Evolutionary conservation across 192 early-diverging fungal genomes (phyloP).

Genomic region (Chytriomyces hyalinus): DNA sequence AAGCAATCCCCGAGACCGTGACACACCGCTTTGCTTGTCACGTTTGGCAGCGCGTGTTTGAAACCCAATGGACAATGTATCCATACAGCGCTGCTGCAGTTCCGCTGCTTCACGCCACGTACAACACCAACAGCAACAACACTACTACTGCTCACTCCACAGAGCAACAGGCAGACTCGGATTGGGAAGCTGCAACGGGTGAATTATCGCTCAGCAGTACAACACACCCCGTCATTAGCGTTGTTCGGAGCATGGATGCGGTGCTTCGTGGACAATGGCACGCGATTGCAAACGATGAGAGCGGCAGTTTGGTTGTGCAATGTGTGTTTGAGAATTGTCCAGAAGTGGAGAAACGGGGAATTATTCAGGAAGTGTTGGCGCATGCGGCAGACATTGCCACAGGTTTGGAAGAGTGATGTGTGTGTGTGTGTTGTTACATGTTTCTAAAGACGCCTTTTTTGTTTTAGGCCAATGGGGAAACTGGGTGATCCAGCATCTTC

Average conservation of each 20-base stretch:
- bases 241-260: conserved; percentile 19
- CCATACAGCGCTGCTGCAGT: not conserved
- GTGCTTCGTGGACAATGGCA: conserved; percentile 61
- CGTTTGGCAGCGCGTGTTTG: conserved; percentile 80
- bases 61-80: conserved; percentile 62
- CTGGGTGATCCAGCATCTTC: conserved; percentile 79
- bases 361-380: conserved; percentile 65
- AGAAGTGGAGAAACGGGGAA: conserved; percentile 66
- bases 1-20: conserved; percentile 67
- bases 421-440: not conserved
- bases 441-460: not conserved
- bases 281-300: conserved; percentile 73
- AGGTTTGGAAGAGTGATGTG: conserved; percentile 33
- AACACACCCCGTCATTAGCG: conserved; percentile 11
- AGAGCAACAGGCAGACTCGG: conserved; percentile 32
- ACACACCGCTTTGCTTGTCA: conserved; percentile 77
- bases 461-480: conserved; percentile 75
- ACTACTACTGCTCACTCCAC: not conserved
- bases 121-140: not conserved
- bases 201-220: not conserved
- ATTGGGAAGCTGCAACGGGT: not conserved
- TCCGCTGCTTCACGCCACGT: conserved; percentile 25
- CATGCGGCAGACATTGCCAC: conserved; percentile 66
- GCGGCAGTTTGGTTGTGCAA: conserved; percentile 74
- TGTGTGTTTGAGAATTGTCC: conserved; percentile 76